Percentiles rank a stretch among this genome's conserved stretches.
phyloP scores from a whole-genome alignment of 768 basidiomycete genomes.

The Podaxis sp. region DNA sequence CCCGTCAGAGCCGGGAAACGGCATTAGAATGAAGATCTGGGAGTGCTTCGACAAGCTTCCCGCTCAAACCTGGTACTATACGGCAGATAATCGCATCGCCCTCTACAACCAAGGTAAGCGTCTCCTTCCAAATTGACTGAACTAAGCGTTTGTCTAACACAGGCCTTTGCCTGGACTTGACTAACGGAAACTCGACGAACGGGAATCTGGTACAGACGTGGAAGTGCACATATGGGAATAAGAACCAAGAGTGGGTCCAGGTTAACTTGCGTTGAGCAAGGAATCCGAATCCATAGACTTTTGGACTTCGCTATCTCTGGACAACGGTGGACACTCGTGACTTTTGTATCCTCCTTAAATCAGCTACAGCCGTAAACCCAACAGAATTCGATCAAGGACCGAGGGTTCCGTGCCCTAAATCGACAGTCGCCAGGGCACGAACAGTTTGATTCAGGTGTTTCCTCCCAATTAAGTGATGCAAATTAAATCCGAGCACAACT shows the following conservation, averaged over 20 bases:
- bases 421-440: neutral
- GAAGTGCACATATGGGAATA: constrained; percentile 18
- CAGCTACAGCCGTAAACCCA: neutral
- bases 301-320: neutral
- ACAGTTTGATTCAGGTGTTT: neutral
- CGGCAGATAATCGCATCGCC: constrained; percentile 25
- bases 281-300: neutral
- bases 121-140: neutral
- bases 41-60: constrained; percentile 23
- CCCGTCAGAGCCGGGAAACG: constrained; percentile 9
- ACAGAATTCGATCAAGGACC: neutral
- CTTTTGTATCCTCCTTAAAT: neutral
- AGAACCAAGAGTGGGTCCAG: constrained; percentile 20
- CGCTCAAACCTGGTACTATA: constrained; percentile 27
- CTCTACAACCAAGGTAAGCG: constrained; percentile 19
- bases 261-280: neutral
- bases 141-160: neutral
- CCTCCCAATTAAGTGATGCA: neutral
- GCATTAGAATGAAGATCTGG: constrained; percentile 25
- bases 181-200: constrained; percentile 18
- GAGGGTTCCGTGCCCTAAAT: neutral
- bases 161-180: constrained; percentile 22
- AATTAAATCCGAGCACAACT: neutral
- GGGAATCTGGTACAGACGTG: constrained; percentile 20
- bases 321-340: neutral